A percentile compares a stretch with the other conserved stretches of the same genome.
Evolutionary conservation across 2,329 filamentous ascomycete species (phyloP).

Genomic region (Tolypocladium paradoxum): DNA sequence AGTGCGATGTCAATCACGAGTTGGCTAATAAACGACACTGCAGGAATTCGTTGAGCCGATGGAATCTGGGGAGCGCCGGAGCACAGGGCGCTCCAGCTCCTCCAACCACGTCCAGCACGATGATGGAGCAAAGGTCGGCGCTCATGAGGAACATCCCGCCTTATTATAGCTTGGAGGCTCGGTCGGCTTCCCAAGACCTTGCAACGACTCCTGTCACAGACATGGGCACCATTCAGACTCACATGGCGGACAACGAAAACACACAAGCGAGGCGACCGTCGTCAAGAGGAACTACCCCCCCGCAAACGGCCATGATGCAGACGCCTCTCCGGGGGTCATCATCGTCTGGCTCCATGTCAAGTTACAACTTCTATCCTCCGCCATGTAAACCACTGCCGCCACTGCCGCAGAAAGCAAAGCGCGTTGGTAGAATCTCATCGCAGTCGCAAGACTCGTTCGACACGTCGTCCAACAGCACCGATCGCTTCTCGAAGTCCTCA

Average conservation of each 20-base stretch:
- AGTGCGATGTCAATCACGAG: background rate
- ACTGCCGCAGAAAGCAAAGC: constrained; percentile 2
- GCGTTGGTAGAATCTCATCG: background rate
- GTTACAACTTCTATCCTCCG: constrained; percentile 8
- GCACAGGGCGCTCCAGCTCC: background rate
- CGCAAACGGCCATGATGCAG: background rate
- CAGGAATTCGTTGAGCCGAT: background rate
- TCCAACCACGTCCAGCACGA: background rate
- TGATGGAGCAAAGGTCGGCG: background rate
- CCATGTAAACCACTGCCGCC: constrained; percentile 10
- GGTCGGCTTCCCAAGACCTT: background rate
- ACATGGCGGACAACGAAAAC: background rate
- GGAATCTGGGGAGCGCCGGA: background rate
- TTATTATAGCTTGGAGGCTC: background rate
- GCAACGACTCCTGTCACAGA: background rate
- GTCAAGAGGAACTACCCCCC: background rate
- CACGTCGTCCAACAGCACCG: background rate
- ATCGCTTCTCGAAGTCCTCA: background rate
- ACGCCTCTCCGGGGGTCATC: background rate
- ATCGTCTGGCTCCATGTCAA: background rate
- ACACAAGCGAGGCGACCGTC: background rate
- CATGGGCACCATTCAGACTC: background rate
- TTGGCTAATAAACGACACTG: background rate
- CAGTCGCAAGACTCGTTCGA: background rate
- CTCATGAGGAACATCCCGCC: background rate